Base-by-base conservation (phyloP, 2,329 filamentous ascomycete genomes). In the Talaromyces verruculosus region DNA sequence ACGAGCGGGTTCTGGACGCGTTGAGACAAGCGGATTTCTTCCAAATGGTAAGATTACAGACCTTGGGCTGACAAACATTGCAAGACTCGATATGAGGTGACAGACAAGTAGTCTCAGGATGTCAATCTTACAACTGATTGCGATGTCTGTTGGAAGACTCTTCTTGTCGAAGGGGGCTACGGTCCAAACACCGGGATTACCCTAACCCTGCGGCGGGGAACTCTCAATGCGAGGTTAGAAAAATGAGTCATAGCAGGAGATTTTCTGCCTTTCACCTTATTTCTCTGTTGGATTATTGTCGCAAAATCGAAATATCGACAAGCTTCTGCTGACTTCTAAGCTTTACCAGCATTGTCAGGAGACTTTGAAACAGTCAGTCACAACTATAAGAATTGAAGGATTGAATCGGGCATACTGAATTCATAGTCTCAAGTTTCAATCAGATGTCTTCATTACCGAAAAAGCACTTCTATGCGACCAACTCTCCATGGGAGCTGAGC, bases 401-500 rank as follows among this genome's bases (percentile, higher is more conserved):
- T 51, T 17, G 25, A 28, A 51, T 51, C 47, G 13, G 25, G 15
- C 19, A 15, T 49, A 5, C 6, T 2, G 17, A 51, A 17, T 7
- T 28, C 28, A 22, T 8, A 53, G 10, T 37, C 30, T 7, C 22
- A 51, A 17, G 10, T 7, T 35, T 4, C 17, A 17, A 22, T 15
- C 25, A 60, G n/a, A 60, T 60, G 57, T 6, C 39, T 60, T 19
- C 15, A 13, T 11, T 8, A 19, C 17, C 28, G 2, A 30, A 19
- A 35, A 76, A 75, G 63, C 67, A 68, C 51, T 71, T 72, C 65
- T 75, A 75, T 67, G 72, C 71, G 35, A 79, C 77, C 7, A 61
- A 71, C 19, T 79, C 78, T 5, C 77, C 76, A 5, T 79, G 73
- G 67, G 77, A 80, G 64, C 69, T 72, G 37, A 68, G 68, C 47